These are phyloP conservation scores for Porphyrellus cyaneotinctus DNA, from an alignment of 768 basidiomycete species.

Conservation along the genomic window DNA sequence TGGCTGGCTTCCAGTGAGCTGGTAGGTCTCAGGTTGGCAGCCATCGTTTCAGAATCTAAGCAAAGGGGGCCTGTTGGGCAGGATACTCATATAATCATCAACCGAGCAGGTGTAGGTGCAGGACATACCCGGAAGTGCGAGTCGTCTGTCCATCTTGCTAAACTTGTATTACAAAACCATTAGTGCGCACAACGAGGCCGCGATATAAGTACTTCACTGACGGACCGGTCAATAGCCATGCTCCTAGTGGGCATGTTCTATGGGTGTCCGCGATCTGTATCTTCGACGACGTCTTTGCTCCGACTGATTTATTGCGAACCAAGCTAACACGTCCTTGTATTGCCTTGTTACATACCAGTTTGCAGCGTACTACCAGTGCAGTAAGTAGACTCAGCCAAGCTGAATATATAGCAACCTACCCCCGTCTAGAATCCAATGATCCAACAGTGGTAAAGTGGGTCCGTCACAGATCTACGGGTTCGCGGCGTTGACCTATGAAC, in stretches of 20 bases:
- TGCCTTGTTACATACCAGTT: slow-evolving; percentile 24
- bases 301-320: background rate
- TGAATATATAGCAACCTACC: background rate
- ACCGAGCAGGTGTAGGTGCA: no score
- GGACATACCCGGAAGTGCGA: no score
- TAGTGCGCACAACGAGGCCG: no score
- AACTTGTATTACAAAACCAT: no score
- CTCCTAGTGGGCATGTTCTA: background rate
- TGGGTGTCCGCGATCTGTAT: background rate
- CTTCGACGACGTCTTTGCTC: background rate
- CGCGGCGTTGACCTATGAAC: background rate
- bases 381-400: background rate
- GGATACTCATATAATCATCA: no score
- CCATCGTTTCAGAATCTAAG: no score
- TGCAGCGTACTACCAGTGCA: background rate
- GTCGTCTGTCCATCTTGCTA: no score
- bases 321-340: slow-evolving; percentile 30
- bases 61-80: no score
- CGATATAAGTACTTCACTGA: no score
- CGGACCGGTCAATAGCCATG: background rate
- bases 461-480: background rate
- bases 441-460: background rate
- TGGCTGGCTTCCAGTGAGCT: no score
- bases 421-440: background rate
- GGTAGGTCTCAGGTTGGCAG: no score